Evolutionary conservation across 1,284 basidiomycete genomes (phyloP).

Genomic region (Abortiporus biennis): DNA sequence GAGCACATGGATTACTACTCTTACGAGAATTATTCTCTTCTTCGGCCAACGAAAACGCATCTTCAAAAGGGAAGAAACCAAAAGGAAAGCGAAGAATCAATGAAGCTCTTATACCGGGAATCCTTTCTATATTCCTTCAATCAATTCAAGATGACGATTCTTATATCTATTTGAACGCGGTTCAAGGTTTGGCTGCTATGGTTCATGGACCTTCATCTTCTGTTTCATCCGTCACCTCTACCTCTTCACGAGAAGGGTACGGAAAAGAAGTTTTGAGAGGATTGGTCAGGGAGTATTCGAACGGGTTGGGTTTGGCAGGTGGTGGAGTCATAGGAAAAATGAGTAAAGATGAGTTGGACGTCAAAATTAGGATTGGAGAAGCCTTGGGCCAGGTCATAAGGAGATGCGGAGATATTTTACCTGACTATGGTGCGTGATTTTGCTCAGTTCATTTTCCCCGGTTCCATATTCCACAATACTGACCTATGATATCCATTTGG

Average conservation of each 20-base stretch:
- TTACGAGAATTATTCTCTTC: slow-evolving; percentile 69
- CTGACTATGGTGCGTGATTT: slow-evolving; percentile 54
- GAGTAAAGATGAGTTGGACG: slow-evolving; percentile 69
- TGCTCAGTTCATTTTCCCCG: no score
- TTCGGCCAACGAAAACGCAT: no score
- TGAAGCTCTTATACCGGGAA: slow-evolving; percentile 77
- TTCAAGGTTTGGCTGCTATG: slow-evolving; percentile 84
- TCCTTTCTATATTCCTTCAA: slow-evolving; percentile 85
- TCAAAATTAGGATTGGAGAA: slow-evolving; percentile 81
- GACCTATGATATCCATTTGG: slow-evolving; percentile 5
- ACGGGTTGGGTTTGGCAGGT: slow-evolving; percentile 44
- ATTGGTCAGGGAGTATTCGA: slow-evolving; percentile 60
- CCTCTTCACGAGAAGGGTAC: no score
- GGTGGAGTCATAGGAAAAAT: slow-evolving; percentile 42
- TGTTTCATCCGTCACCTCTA: no score
- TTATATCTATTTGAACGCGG: slow-evolving; percentile 91
- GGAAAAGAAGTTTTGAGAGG: slow-evolving; percentile 68
- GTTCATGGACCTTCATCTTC: no score
- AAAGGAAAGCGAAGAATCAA: slow-evolving; percentile 40
- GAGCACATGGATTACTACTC: slow-evolving; percentile 85
- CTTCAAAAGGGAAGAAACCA: slow-evolving; percentile 15
- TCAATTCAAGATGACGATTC: slow-evolving; percentile 90
- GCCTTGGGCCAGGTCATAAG: slow-evolving; percentile 79
- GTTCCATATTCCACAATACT: slow-evolving; percentile 3
- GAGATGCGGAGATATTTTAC: slow-evolving; percentile 66